Evolutionary conservation across 148 eudicot genomes (phyloP).

Genomic region (Suaeda aralocaspica): DNA sequence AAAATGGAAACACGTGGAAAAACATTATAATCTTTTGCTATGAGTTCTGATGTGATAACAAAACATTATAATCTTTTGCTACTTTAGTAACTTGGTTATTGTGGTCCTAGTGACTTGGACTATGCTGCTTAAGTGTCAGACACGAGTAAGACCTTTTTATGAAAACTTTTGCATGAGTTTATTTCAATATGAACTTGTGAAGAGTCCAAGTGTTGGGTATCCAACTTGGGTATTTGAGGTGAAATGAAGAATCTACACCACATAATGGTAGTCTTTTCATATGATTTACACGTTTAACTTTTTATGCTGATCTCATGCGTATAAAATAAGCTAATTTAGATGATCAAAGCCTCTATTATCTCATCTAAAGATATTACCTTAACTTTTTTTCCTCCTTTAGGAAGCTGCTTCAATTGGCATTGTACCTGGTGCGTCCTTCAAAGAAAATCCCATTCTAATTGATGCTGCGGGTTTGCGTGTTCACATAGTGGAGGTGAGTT

Average conservation of each 20-base stretch:
- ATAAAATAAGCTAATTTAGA: background rate
- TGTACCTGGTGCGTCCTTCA: constrained; percentile 57
- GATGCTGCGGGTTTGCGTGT: constrained; percentile 53
- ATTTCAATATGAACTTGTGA: no score
- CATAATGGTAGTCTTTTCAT: background rate
- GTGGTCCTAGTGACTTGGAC: no score
- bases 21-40: background rate
- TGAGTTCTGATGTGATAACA: background rate
- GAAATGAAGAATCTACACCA: no score
- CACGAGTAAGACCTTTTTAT: no score
- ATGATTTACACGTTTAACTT: background rate
- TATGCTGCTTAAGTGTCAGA: no score
- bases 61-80: background rate
- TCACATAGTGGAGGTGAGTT: constrained; percentile 66
- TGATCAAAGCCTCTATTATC: background rate
- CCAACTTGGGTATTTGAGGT: no score
- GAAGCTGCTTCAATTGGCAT: constrained; percentile 90
- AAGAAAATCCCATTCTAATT: constrained; percentile 57
- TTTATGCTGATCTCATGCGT: background rate
- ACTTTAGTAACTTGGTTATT: background rate
- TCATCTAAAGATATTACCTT: constrained; percentile 4
- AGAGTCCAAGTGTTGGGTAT: no score
- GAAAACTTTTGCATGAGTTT: no score
- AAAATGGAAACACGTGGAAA: background rate
- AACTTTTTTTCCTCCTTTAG: constrained; percentile 30